Evolutionary conservation across 139 green algal species (phyloP).

Genomic region (Monoraphidium neglectum): DNA sequence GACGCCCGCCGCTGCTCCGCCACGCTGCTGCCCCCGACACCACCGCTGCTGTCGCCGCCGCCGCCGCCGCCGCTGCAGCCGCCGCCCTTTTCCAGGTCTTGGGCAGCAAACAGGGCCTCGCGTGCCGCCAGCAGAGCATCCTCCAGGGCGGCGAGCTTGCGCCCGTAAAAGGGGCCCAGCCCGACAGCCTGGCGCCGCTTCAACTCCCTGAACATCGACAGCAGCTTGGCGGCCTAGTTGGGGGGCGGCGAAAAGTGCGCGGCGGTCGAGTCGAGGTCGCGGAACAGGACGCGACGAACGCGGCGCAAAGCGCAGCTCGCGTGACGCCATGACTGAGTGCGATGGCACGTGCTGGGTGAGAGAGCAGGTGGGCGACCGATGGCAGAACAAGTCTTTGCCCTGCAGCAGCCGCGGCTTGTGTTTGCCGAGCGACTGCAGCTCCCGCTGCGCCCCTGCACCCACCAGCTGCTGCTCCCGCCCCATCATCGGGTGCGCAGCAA

Average conservation of each 20-base stretch:
- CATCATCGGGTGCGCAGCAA: constrained; percentile 58
- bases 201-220: constrained; percentile 55
- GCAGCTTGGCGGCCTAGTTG: constrained; percentile 50
- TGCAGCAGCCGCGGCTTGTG: too few relatives aligned
- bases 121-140: constrained; percentile 50
- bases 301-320: too few relatives aligned
- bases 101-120: constrained; percentile 44
- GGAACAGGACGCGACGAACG: too few relatives aligned
- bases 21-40: too few relatives aligned
- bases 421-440: too few relatives aligned
- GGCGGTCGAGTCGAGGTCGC: too few relatives aligned
- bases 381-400: too few relatives aligned
- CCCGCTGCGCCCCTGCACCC: neutral
- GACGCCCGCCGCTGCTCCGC: constrained; percentile 1
- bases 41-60: neutral
- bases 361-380: too few relatives aligned
- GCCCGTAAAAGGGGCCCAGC: constrained; percentile 49
- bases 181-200: constrained; percentile 49
- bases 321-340: too few relatives aligned
- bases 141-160: constrained; percentile 60
- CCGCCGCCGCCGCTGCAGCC: neutral
- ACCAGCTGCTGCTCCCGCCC: constrained; percentile 62
- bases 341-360: too few relatives aligned
- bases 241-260: neutral
- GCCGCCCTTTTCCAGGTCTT: constrained; percentile 5